These are phyloP conservation scores for Parietichytrium sp. DNA, from an alignment of 108 stramenopile species.

Conservation along the genomic window DNA sequence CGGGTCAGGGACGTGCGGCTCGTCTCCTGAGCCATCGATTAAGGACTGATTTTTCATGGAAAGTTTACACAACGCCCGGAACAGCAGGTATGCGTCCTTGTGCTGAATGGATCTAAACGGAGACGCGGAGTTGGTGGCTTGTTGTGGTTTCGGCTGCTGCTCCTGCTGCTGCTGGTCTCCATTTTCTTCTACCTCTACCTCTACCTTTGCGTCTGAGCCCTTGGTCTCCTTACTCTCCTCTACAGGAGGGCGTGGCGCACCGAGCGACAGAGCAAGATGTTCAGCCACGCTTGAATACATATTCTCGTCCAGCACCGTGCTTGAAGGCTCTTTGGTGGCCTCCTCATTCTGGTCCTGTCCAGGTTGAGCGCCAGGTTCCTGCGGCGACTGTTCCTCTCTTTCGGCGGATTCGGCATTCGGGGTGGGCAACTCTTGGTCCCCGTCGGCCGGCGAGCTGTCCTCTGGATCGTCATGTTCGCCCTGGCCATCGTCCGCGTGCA, in stretches of 20 bases:
- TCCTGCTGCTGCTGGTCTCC: not conserved
- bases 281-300: not conserved
- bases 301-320: not conserved
- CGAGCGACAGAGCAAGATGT: not conserved
- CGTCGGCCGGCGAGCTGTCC: not conserved
- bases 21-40: slow-evolving; percentile 11
- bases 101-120: slow-evolving; percentile 81
- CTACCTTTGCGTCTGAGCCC: not conserved
- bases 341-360: not conserved
- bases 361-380: not conserved
- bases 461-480: not conserved
- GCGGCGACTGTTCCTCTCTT: not conserved
- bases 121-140: not conserved
- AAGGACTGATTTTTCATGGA: slow-evolving; percentile 68
- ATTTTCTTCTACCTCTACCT: not conserved
- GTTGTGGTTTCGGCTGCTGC: not conserved
- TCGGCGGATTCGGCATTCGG: not conserved
- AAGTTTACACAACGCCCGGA: slow-evolving; percentile 89
- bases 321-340: not conserved
- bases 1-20: slow-evolving; percentile 61
- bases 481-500: not conserved
- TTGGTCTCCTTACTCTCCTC: not conserved
- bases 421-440: not conserved
- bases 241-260: not conserved
- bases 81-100: slow-evolving; percentile 87